Evolutionary conservation across 2,329 filamentous ascomycete genomes (phyloP).

Genomic region (Knufia petricola): DNA sequence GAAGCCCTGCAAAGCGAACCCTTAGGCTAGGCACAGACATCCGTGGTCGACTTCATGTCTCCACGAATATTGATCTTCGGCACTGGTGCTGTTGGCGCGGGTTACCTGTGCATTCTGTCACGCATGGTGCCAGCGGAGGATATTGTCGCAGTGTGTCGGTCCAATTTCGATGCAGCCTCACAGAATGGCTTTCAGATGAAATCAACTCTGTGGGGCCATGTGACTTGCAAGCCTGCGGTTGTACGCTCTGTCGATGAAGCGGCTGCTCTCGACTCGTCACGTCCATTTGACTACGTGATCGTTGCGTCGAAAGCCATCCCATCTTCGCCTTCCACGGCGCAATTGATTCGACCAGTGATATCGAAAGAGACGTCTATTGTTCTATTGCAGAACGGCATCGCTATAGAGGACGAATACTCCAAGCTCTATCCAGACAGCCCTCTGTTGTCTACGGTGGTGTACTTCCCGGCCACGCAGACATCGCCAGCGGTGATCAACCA

Average conservation of each 20-base stretch:
- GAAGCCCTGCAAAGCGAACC: too few relatives aligned
- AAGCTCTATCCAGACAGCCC: conserved; percentile 42
- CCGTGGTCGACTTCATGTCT: conserved; percentile 7
- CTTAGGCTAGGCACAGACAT: too few relatives aligned
- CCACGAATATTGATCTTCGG: conserved; percentile 27
- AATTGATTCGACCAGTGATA: conserved; percentile 33
- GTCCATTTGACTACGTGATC: conserved; percentile 39
- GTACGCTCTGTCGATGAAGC: conserved; percentile 20
- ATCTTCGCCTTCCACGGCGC: conserved; percentile 26
- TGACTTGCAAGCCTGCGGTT: conserved; percentile 22
- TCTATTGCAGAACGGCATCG: conserved; percentile 53
- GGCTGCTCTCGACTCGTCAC: conserved; percentile 10
- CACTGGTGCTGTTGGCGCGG: conserved; percentile 27
- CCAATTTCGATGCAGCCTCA: conserved; percentile 25
- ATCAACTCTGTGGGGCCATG: conserved; percentile 23
- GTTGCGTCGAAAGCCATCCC: conserved; percentile 40
- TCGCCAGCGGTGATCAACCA: conserved; percentile 40
- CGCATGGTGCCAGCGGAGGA: conserved; percentile 20
- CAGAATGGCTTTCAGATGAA: conserved; percentile 24
- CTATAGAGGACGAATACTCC: conserved; percentile 48
- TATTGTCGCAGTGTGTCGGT: conserved; percentile 28
- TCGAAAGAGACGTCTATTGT: conserved; percentile 42
- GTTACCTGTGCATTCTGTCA: conserved; percentile 26
- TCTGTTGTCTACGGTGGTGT: conserved; percentile 48
- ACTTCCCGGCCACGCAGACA: conserved; percentile 44